Evolutionary conservation across 768 basidiomycete genomes (phyloP), one percentile per base, ranked within the genome.

Genomic region (Lactarius trivialis): DNA sequence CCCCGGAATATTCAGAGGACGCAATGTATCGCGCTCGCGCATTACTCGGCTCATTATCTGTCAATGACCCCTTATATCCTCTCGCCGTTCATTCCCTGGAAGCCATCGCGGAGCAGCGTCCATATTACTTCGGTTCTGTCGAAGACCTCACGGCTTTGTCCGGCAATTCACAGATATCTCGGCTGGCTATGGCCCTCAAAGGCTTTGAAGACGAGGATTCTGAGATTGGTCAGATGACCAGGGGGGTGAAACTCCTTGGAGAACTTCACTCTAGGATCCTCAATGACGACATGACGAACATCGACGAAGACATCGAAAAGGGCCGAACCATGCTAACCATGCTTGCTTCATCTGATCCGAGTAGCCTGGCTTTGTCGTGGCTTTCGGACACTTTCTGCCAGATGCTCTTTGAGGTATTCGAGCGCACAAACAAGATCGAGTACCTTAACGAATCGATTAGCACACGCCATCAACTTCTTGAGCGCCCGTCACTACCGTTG

Each of bases 311-410:
- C 2, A 51, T 58, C 24, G 37, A 19, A 26, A 17, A 55, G 17
- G 24, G 54, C 15, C 37, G 54, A 28, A 14, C 24, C 1, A 26
- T 51, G 11, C 3, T 58, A 28, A 14, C 24, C 1, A 26, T 51
- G 11, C 3, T 58, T 28, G 24, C 48, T 39, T 50, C 57, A 12
- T 11, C 15, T 41, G 17, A 17, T 3, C 15, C 34, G 17, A 41
- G 17, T 3, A 4, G 6, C n/a, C 39, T 6, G 17, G 6, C 7
- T 41, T 2, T 14, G 4, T 41, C 39, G 7, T 17, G 7, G 0
- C 15, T 34, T 12, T 3, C 9, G 11, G 2, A 6, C 0, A 1
- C 1, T 2, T 50, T 37, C 19, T 26, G 7, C 6, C 2, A 0
- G 1, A 21, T 58, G 8, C 57, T 58, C 26, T 19, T 15, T 5